phyloP scores from a whole-genome alignment of 2,329 filamentous ascomycete species.

The Penicillium sp. region DNA sequence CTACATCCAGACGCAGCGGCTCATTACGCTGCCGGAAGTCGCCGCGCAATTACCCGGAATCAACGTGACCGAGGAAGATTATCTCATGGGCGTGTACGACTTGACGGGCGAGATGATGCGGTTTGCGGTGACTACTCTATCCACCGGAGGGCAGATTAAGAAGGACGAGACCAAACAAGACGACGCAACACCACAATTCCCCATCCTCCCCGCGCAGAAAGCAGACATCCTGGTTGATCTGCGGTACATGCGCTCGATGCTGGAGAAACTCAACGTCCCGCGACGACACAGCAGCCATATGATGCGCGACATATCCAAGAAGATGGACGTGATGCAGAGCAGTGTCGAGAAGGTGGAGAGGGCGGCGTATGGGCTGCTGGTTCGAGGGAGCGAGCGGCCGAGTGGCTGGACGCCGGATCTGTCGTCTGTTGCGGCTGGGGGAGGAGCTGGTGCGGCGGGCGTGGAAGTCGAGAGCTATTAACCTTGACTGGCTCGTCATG shows the following conservation, averaged over 20 bases:
- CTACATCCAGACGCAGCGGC: conserved; percentile 72
- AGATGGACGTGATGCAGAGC: conserved; percentile 78
- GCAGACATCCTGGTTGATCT: conserved; percentile 76
- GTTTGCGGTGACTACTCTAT: conserved; percentile 85
- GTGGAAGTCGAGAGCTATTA: conserved; percentile 34
- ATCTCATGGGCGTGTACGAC: conserved; percentile 86
- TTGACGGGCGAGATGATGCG: conserved; percentile 95
- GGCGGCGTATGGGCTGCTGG: conserved; percentile 79
- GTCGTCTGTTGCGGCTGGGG: conserved; percentile 29
- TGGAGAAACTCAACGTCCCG: conserved; percentile 67
- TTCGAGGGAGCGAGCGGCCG: conserved; percentile 82
- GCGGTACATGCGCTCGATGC: conserved; percentile 68
- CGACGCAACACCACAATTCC: background rate
- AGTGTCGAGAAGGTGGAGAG: conserved; percentile 94
- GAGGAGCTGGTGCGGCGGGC: conserved; percentile 16
- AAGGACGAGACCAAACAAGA: conserved; percentile 22
- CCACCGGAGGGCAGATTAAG: conserved; percentile 60
- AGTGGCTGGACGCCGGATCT: conserved; percentile 89
- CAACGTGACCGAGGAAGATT: conserved; percentile 73
- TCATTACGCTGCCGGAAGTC: conserved; percentile 67
- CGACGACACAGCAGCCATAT: conserved; percentile 45
- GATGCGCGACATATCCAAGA: conserved; percentile 65
- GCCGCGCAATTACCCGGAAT: conserved; percentile 48
- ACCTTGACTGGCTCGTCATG: conserved; percentile 10
- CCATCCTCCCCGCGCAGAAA: conserved; percentile 31